Percentiles rank a stretch among this genome's conserved stretches.
Conservation (phyloP, 2,329 filamentous ascomycete genomes). For the Verticillium albo-atrum region DNA sequence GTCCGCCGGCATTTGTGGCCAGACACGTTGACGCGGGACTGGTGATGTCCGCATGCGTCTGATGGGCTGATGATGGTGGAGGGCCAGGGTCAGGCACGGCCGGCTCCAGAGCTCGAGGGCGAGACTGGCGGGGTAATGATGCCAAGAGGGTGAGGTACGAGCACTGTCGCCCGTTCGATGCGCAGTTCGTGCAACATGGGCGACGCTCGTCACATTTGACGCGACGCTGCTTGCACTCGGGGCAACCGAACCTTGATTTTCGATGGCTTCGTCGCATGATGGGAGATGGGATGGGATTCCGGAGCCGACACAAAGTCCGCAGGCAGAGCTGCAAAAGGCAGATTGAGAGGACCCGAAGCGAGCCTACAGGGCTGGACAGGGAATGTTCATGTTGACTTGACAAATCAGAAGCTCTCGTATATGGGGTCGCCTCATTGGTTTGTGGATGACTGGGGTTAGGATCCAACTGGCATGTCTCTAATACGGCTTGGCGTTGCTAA, state of each 20-base stretch:
- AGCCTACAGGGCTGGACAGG: too few species aligned
- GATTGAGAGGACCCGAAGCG: too few species aligned
- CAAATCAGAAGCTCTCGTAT: too few species aligned
- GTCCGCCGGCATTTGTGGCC: not conserved
- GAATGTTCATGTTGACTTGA: too few species aligned
- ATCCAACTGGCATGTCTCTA: not conserved
- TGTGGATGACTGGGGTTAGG: not conserved
- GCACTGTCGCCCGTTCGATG: slow-evolving; percentile 29
- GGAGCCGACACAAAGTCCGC: too few species aligned
- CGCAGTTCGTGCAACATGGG: slow-evolving; percentile 35
- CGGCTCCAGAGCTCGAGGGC: too few species aligned
- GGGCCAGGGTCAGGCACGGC: too few species aligned
- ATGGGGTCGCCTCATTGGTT: not conserved
- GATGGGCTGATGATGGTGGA: not conserved
- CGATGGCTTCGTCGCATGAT: slow-evolving; percentile 18
- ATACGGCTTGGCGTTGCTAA: not conserved
- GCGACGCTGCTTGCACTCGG: slow-evolving; percentile 34
- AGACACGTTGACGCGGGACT: not conserved
- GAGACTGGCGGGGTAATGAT: not conserved
- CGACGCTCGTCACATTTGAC: slow-evolving; percentile 38
- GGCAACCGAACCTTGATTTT: slow-evolving; percentile 35
- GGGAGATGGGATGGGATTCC: too few species aligned
- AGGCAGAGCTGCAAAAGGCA: too few species aligned
- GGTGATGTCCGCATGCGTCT: not conserved
- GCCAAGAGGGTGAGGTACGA: slow-evolving; percentile 16